Evolutionary conservation across 306 rosid genomes (phyloP).

Genomic region (Rosa chinensis): DNA sequence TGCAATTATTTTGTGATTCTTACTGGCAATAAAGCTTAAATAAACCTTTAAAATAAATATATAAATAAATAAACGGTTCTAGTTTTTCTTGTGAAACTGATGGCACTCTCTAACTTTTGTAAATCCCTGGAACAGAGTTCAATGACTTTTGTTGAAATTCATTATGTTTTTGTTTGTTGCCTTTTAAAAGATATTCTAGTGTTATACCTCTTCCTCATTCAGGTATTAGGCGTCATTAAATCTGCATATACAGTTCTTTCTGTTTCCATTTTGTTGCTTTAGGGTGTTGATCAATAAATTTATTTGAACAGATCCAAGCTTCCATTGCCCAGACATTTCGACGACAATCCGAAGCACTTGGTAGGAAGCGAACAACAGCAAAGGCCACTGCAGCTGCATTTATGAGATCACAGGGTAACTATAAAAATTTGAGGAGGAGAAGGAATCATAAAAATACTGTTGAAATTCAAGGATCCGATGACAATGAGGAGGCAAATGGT

Average conservation of each 20-base stretch:
- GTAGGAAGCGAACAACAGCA: conserved; percentile 57
- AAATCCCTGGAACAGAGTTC: background rate
- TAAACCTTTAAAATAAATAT: background rate
- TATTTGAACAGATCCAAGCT: conserved; percentile 62
- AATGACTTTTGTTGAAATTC: background rate
- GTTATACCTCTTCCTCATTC: background rate
- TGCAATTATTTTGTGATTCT: conserved; percentile 2
- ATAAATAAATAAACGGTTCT: background rate
- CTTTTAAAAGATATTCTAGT: background rate
- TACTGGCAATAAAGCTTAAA: background rate
- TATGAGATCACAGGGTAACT: conserved; percentile 48
- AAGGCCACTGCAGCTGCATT: conserved; percentile 49
- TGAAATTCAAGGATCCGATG: conserved; percentile 52
- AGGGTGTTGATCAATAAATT: conserved; percentile 13
- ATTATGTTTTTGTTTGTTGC: conserved; percentile 4
- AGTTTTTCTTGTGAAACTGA: conserved; percentile 1
- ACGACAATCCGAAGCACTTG: conserved; percentile 62
- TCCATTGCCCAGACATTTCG: conserved; percentile 62
- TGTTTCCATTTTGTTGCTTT: conserved; percentile 23
- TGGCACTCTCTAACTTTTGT: background rate
- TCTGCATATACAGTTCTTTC: conserved; percentile 12
- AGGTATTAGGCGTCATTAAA: background rate
- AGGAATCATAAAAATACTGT: conserved; percentile 45
- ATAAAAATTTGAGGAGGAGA: conserved; percentile 44
- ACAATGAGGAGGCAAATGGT: conserved; percentile 55